Evolutionary conservation across 176 grass and related monocot genomes (phyloP), one percentile per base, ranked within the genome.

Genomic region (Chrysopogon serrulatus): DNA sequence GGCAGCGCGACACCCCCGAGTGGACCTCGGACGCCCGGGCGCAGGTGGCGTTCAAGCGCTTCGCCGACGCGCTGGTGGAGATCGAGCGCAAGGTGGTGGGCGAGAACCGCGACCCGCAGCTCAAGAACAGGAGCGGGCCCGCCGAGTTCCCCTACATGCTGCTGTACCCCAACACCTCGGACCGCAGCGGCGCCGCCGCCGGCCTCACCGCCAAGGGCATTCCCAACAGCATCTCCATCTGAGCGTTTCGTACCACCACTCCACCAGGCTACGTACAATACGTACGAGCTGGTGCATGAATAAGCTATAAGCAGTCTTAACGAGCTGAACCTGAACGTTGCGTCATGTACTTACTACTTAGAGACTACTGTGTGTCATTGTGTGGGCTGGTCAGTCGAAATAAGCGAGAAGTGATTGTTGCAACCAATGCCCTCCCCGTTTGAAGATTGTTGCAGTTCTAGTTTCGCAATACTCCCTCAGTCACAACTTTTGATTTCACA

Each of bases 221-320:
- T 16, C 94, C 94, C 42, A 96, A 96, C 86, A 96, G 94, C 80
- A 79, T 93, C 53, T 95, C 93, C 68, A 95, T 95, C 53, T 96
- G 33, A 34, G 26, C 10, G 62, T 27, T 8, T 23, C 31, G 24
- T 45, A 47, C 57, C 43, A 43, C 41, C 43, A 51, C 40, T 2
- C 33, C 8, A 3, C 70, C 70, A 45, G 27, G 70, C 6, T 39
- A 1, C 37, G n/a, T n/a, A n/a, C n/a, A n/a, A n/a, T 39, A 2
- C 4, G 33, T 5, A 32, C 16, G 47, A 77, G 23, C 23, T 14
- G 21, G 68, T 27, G 21, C 2, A 12, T 48, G 71, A 33, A 49
- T 49, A 49, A 48, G 67, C 11, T 5, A 17, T 47, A 47, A 47
- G 45, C 51, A 56, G 21, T n/a, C n/a, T n/a, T n/a, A n/a, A n/a